A percentile compares a stretch with the other conserved stretches of the same genome.
Evolutionary conservation across 2,329 filamentous ascomycete species (phyloP).

Genomic region (Pseudopithomyces chartarum): DNA sequence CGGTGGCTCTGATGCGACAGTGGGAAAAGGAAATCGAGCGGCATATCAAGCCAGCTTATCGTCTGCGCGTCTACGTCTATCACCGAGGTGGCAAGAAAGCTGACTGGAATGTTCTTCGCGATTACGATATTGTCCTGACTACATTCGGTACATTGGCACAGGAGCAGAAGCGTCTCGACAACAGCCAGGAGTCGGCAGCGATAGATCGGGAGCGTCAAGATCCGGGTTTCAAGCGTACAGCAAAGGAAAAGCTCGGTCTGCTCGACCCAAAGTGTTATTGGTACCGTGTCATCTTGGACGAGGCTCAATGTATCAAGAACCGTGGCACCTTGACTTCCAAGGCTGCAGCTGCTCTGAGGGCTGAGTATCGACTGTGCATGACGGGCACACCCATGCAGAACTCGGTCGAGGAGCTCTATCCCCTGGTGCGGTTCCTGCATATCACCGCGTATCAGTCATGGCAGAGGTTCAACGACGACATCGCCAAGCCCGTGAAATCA

Average conservation of each 20-base stretch:
- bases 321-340: constrained; percentile 64
- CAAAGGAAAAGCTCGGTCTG: constrained; percentile 46
- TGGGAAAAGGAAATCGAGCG: constrained; percentile 80
- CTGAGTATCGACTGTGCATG: constrained; percentile 72
- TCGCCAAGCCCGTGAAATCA: constrained; percentile 51
- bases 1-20: constrained; percentile 78
- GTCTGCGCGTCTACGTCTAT: constrained; percentile 69
- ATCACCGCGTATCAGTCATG: constrained; percentile 75
- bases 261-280: constrained; percentile 66
- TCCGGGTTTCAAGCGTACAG: constrained; percentile 20
- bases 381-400: constrained; percentile 68
- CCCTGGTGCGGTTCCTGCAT: constrained; percentile 74
- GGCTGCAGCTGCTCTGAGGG: constrained; percentile 63
- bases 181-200: constrained; percentile 55
- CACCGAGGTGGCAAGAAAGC: constrained; percentile 64
- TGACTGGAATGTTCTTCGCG: constrained; percentile 64
- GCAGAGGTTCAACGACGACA: constrained; percentile 65
- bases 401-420: constrained; percentile 79
- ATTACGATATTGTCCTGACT: constrained; percentile 76
- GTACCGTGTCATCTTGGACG: constrained; percentile 70
- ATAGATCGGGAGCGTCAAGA: constrained; percentile 46
- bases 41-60: constrained; percentile 66
- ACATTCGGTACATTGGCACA: constrained; percentile 75
- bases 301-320: constrained; percentile 84
- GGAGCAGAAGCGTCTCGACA: constrained; percentile 67